These are phyloP conservation scores for Thermothielavioides terrestris DNA, from an alignment of 495 filamentous ascomycete species.

Conservation along the genomic window DNA sequence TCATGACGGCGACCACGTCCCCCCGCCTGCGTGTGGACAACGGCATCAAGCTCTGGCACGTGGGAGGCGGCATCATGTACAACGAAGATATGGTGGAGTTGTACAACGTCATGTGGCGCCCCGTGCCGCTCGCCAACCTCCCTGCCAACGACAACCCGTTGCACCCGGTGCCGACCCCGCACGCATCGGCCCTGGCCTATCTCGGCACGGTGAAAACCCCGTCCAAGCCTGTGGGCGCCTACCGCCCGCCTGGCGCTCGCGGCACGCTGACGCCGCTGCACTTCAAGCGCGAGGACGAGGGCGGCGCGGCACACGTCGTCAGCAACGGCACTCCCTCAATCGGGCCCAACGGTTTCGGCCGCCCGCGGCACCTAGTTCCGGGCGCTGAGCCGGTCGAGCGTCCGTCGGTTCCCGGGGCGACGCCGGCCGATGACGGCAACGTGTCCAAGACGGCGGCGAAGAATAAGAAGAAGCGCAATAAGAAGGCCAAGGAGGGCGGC, in stretches of 20 bases:
- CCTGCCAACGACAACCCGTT: slow-evolving; percentile 64
- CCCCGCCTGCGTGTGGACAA: slow-evolving; percentile 94
- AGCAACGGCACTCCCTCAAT: slow-evolving; percentile 65
- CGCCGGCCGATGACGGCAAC: slow-evolving; percentile 51
- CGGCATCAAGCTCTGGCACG: slow-evolving; percentile 90
- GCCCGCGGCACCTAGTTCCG: slow-evolving; percentile 45
- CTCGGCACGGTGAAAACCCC: slow-evolving; percentile 81
- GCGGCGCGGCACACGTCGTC: slow-evolving; percentile 75
- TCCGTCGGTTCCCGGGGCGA: slow-evolving; percentile 62
- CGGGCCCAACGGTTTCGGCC: slow-evolving; percentile 72
- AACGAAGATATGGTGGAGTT: slow-evolving; percentile 89
- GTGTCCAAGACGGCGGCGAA: slow-evolving; percentile 83
- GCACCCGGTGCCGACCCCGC: slow-evolving; percentile 67
- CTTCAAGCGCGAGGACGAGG: slow-evolving; percentile 97
- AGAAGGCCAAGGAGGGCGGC: slow-evolving; percentile 76
- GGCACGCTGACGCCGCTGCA: slow-evolving; percentile 80
- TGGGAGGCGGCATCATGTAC: slow-evolving; percentile 84
- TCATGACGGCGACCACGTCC: slow-evolving; percentile 93
- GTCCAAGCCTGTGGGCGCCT: slow-evolving; percentile 89
- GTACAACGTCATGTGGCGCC: slow-evolving; percentile 88
- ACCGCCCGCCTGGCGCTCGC: slow-evolving; percentile 92
- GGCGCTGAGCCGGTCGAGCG: slow-evolving; percentile 43
- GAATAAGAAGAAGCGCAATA: slow-evolving; percentile 99
- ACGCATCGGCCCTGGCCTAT: slow-evolving; percentile 75
- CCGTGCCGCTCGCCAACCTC: slow-evolving; percentile 52